phyloP scores from a whole-genome alignment of 345 rosid species.

The Adansonia digitata region DNA sequence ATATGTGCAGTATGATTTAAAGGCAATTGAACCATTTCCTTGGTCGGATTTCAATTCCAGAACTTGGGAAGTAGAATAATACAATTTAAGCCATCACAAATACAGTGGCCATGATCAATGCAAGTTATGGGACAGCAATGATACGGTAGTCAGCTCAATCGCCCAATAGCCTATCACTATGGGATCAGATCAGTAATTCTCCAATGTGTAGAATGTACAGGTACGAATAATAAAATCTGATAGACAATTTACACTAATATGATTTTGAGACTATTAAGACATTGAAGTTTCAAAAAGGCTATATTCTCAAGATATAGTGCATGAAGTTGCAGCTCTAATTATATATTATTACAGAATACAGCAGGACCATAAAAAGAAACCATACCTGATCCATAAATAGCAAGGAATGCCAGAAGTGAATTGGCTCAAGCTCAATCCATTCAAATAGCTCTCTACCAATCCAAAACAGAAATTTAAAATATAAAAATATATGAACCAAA shows the following conservation, averaged over 20 bases:
- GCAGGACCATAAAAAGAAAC: background rate
- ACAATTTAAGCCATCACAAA: background rate
- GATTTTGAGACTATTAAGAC: background rate
- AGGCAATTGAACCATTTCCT: slow-evolving; percentile 4
- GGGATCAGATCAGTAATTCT: background rate
- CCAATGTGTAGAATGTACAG: background rate
- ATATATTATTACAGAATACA: background rate
- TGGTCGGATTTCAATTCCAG: background rate
- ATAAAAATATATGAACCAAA: background rate
- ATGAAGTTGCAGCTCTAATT: background rate
- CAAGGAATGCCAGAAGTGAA: slow-evolving; percentile 83
- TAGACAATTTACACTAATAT: background rate
- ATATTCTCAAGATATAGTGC: background rate
- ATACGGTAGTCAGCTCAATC: background rate
- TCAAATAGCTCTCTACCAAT: slow-evolving; percentile 68
- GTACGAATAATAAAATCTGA: background rate
- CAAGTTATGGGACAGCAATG: background rate
- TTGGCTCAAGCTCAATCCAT: slow-evolving; percentile 82
- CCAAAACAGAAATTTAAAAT: slow-evolving; percentile 17
- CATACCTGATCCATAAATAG: slow-evolving; percentile 98
- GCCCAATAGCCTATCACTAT: background rate
- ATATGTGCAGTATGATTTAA: background rate
- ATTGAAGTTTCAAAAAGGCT: background rate
- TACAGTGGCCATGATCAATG: background rate
- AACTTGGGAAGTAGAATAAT: background rate